A percentile compares a stretch with the other conserved stretches of the same genome.
Conservation (phyloP, 768 basidiomycete species). For the Grammothele lineata region DNA sequence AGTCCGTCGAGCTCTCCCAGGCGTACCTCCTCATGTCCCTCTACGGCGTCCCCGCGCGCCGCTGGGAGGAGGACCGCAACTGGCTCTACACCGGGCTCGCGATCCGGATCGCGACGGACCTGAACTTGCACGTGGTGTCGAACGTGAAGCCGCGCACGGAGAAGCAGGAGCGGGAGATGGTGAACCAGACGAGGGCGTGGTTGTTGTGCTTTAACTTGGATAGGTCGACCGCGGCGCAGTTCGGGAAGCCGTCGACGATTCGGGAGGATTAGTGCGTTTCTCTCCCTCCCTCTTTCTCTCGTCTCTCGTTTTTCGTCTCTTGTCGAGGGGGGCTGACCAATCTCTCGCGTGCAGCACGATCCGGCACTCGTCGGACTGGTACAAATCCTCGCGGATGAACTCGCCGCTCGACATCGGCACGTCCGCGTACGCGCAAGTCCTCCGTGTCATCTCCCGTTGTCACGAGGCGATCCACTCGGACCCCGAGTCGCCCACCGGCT, state of each 20-base stretch:
- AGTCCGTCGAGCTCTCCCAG: slow-evolving; percentile 83
- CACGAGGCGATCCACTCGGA: slow-evolving; percentile 78
- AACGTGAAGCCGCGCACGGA: slow-evolving; percentile 72
- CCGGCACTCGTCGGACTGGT: slow-evolving; percentile 71
- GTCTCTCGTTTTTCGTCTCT: no score
- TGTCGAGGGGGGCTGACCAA: no score
- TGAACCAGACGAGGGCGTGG: slow-evolving; percentile 87
- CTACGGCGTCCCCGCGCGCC: slow-evolving; percentile 72
- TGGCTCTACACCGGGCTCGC: slow-evolving; percentile 89
- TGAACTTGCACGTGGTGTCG: slow-evolving; percentile 79
- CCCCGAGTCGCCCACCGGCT: slow-evolving; percentile 57
- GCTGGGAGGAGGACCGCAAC: slow-evolving; percentile 88
- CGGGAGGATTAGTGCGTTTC: slow-evolving; percentile 71
- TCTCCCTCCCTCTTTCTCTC: no score
- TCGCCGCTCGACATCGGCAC: slow-evolving; percentile 67
- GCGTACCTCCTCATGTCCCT: slow-evolving; percentile 88
- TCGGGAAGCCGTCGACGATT: slow-evolving; percentile 86
- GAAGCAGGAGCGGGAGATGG: slow-evolving; percentile 72
- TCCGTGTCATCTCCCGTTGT: slow-evolving; percentile 69
- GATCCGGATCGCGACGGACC: slow-evolving; percentile 83
- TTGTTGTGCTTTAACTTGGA: slow-evolving; percentile 89
- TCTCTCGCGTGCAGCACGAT: slow-evolving; percentile 43
- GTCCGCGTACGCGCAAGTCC: slow-evolving; percentile 65
- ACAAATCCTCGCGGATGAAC: slow-evolving; percentile 62
- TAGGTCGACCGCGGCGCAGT: slow-evolving; percentile 81